These are phyloP conservation scores for Psilocybe subaeruginosa DNA, from an alignment of 768 basidiomycete species.

Conservation along the genomic window DNA sequence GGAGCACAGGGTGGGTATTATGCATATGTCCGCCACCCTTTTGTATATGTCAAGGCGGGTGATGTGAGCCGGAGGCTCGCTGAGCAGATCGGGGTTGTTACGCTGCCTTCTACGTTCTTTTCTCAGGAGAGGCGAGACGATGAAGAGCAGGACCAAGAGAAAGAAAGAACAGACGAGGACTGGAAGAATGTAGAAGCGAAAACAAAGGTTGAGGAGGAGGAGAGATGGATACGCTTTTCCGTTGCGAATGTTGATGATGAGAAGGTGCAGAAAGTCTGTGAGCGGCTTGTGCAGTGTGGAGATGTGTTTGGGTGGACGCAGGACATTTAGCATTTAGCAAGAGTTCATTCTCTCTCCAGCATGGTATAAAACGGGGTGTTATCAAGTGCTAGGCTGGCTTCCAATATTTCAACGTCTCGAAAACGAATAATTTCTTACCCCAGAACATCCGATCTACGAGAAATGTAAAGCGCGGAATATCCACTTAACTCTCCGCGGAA, in stretches of 20 bases:
- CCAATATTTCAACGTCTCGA: too few relatives aligned
- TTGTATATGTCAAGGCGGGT: slow-evolving; percentile 43
- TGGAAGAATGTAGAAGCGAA: slow-evolving; percentile 14
- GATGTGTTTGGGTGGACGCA: slow-evolving; percentile 19
- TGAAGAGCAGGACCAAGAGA: slow-evolving; percentile 25
- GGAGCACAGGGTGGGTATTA: slow-evolving; percentile 75
- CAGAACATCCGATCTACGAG: too few relatives aligned
- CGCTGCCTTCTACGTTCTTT: slow-evolving; percentile 72
- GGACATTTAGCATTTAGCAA: not conserved
- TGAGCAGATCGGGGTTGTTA: slow-evolving; percentile 62
- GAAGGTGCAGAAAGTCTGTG: slow-evolving; percentile 53
- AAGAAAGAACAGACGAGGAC: slow-evolving; percentile 32
- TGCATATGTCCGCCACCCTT: slow-evolving; percentile 77
- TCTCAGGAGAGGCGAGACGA: slow-evolving; percentile 31
- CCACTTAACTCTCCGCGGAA: too few relatives aligned
- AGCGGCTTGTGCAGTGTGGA: slow-evolving; percentile 44
- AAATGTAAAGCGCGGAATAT: too few relatives aligned
- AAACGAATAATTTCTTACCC: too few relatives aligned
- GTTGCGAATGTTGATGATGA: slow-evolving; percentile 81
- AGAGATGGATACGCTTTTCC: slow-evolving; percentile 77
- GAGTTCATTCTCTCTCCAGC: too few relatives aligned
- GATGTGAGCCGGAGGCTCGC: slow-evolving; percentile 65
- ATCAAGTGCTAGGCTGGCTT: too few relatives aligned
- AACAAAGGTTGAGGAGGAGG: slow-evolving; percentile 39
- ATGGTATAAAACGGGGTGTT: too few relatives aligned